Evolutionary conservation across 2,329 filamentous ascomycete genomes (phyloP).

Genomic region (Monosporascus sp.): DNA sequence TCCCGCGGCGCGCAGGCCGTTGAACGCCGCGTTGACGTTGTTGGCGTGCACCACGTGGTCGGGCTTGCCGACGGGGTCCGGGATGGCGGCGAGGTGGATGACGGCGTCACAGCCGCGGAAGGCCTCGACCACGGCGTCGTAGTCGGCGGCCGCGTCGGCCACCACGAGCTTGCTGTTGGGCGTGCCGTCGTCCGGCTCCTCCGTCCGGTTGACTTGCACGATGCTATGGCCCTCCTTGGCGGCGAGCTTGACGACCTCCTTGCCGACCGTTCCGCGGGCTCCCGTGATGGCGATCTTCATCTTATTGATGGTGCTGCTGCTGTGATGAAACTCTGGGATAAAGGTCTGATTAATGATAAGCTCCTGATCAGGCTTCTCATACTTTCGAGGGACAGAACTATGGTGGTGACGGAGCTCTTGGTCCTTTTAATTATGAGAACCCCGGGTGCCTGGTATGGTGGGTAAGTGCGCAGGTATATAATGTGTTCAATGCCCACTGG

Average conservation of each 20-base stretch:
- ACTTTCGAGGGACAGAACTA: too few species aligned
- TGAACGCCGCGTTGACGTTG: conserved; percentile 32
- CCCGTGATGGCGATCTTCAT: conserved; percentile 37
- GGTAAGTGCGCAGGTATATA: too few species aligned
- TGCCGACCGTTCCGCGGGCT: conserved; percentile 28
- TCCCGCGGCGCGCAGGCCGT: conserved; percentile 31
- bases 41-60: conserved; percentile 29
- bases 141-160: conserved; percentile 27
- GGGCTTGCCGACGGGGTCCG: conserved; percentile 26
- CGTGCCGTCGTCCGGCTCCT: conserved; percentile 22
- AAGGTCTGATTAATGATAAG: too few species aligned
- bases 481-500: too few species aligned
- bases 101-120: conserved; percentile 29
- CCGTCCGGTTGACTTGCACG: conserved; percentile 28
- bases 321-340: too few species aligned
- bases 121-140: conserved; percentile 13
- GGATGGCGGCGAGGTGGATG: conserved; percentile 32
- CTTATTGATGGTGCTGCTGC: background rate
- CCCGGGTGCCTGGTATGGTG: too few species aligned
- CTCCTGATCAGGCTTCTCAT: too few species aligned
- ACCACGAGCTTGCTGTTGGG: conserved; percentile 19
- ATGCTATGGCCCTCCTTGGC: conserved; percentile 26
- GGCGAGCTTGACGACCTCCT: conserved; percentile 24
- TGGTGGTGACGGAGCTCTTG: too few species aligned
- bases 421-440: too few species aligned